Evolutionary conservation across 148 eudicot species (phyloP), one percentile per base, ranked within the genome.

Genomic region (Rhododendron mucronatum): DNA sequence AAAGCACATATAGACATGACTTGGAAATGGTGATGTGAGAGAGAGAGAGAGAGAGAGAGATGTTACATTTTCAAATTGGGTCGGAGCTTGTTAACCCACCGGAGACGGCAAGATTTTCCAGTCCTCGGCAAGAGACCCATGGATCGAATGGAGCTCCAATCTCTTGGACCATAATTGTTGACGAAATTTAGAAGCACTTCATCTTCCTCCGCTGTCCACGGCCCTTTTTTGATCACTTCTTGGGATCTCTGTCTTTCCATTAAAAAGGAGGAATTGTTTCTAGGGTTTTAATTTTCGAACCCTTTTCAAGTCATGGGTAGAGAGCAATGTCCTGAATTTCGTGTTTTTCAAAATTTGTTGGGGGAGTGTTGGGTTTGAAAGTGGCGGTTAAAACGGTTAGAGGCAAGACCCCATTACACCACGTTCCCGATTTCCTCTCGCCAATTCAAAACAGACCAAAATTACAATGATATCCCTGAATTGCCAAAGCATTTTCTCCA

Each of bases 141-240:
- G 93, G 99, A 93, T 88, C 96, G 97, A 92, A 97, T 92, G 93
- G 98, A 97, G 98, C 99, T 94, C 99, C 99, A 97, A 33, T 95
- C 99, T 80, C 91, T 92, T 0, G 98, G 98, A 0, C 99, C 99
- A 41, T 93, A 90, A 47, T 86, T 90, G 18, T 90, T 85, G 28
- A 97, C 99, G 80, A 92, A 94, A n/a, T 89, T 93, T 1, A 94
- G 12, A 11, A 97, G 80, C 4, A 95, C 95, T 88, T 93, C 90
- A 47, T 97, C 99, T 87, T 97, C 99, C 73, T 97, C 98, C 0
- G 93, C 85, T 12, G 91, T 94, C 99, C 99, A 97, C 57, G 98
- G 99, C 30, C 99, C 98, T 86, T 95, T 97, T 67, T 89, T 94
- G 26, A 94, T 91, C 76, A 2, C n/a, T 78, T 30, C 81, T 83